A percentile compares a stretch with the other conserved stretches of the same genome.
These are phyloP conservation scores for Staphylotrichum tortipilum DNA, from an alignment of 495 filamentous ascomycete genomes.

Conservation along the genomic window DNA sequence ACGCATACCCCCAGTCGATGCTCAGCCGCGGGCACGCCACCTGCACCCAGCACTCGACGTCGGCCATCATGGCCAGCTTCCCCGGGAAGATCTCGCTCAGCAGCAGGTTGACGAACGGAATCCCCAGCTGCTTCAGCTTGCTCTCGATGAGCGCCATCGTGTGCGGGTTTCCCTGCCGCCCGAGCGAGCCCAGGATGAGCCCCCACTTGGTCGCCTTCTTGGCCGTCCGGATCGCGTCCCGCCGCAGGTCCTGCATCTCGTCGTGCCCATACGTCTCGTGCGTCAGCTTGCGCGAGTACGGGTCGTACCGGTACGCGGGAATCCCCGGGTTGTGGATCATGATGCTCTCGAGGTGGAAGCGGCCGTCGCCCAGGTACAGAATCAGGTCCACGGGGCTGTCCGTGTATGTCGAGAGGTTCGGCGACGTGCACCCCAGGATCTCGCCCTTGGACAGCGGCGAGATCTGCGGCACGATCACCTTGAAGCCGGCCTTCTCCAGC, in stretches of 20 bases:
- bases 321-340: slow-evolving; percentile 96
- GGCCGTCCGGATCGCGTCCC: slow-evolving; percentile 66
- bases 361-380: slow-evolving; percentile 88
- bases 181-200: slow-evolving; percentile 84
- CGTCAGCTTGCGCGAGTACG: slow-evolving; percentile 85
- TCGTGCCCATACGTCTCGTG: slow-evolving; percentile 82
- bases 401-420: slow-evolving; percentile 48
- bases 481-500: slow-evolving; percentile 74
- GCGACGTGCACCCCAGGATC: slow-evolving; percentile 92
- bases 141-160: slow-evolving; percentile 80
- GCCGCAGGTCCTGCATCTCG: slow-evolving; percentile 75
- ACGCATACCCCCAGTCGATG: slow-evolving; percentile 99
- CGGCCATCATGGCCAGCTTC: slow-evolving; percentile 81
- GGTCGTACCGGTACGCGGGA: slow-evolving; percentile 93
- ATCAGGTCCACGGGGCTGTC: slow-evolving; percentile 59
- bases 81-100: slow-evolving; percentile 93
- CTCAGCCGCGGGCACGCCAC: slow-evolving; percentile 90
- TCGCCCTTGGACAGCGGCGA: slow-evolving; percentile 88
- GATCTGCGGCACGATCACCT: slow-evolving; percentile 80
- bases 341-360: slow-evolving; percentile 94
- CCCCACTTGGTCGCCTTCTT: slow-evolving; percentile 79
- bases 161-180: slow-evolving; percentile 90
- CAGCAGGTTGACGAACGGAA: slow-evolving; percentile 73
- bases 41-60: slow-evolving; percentile 97
- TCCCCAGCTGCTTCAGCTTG: slow-evolving; percentile 54